These are phyloP conservation scores for Sporobolomyces phaffii DNA, from an alignment of 768 basidiomycete species.

Conservation along the genomic window DNA sequence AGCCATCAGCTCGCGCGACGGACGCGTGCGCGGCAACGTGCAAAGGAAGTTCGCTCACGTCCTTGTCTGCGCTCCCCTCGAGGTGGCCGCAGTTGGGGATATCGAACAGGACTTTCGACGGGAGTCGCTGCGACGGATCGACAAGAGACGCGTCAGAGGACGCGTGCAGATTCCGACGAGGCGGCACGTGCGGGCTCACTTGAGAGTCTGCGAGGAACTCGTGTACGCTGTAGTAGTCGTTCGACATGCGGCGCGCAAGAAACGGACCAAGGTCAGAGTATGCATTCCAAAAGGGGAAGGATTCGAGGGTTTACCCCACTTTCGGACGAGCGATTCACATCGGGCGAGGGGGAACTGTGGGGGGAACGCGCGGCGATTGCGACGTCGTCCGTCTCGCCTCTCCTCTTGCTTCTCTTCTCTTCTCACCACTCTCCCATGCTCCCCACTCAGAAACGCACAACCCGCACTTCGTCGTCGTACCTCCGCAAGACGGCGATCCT, in stretches of 20 bases:
- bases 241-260: slow-evolving; percentile 4
- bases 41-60: slow-evolving; percentile 16
- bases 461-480: neutral
- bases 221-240: slow-evolving; percentile 23
- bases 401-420: neutral
- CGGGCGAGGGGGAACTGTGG: no score
- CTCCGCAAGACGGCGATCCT: slow-evolving; percentile 14
- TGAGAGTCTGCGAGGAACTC: slow-evolving; percentile 39
- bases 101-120: slow-evolving; percentile 36
- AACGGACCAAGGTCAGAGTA: no score
- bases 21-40: no score
- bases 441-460: neutral
- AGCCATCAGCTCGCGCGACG: no score
- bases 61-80: slow-evolving; percentile 40
- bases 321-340: no score
- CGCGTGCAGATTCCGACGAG: no score
- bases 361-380: no score
- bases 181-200: neutral
- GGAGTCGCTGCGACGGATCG: slow-evolving; percentile 24
- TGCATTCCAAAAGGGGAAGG: neutral
- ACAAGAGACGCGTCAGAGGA: neutral
- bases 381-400: no score
- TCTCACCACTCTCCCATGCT: neutral
- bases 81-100: slow-evolving; percentile 41
- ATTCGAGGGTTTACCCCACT: no score